These are phyloP conservation scores for Discostella stelligeroides DNA, from an alignment of 108 stramenopile genomes.

Conservation along the genomic window DNA sequence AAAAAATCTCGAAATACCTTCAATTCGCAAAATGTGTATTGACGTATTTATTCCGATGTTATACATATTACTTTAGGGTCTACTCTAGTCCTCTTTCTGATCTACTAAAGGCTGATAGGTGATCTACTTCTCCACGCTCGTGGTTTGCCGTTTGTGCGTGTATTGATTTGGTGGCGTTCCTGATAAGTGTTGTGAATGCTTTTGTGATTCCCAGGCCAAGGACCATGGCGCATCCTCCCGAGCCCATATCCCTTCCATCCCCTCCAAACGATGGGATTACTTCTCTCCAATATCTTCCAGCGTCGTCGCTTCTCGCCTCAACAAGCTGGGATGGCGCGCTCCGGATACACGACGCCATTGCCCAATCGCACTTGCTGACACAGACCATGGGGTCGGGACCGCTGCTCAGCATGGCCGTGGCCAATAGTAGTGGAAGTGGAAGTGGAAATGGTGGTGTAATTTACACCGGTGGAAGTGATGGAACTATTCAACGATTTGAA, in stretches of 20 bases:
- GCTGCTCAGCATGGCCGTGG: slow-evolving; percentile 62
- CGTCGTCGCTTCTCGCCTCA: slow-evolving; percentile 51
- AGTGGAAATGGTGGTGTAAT: slow-evolving; percentile 6
- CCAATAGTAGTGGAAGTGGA: background rate
- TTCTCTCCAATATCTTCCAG: slow-evolving; percentile 42
- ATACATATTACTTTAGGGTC: too few relatives aligned
- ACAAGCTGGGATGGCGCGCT: slow-evolving; percentile 83
- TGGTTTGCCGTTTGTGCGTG: too few relatives aligned
- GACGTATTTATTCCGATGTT: too few relatives aligned
- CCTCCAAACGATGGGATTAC: slow-evolving; percentile 83
- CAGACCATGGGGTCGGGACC: slow-evolving; percentile 77
- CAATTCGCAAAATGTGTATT: too few relatives aligned
- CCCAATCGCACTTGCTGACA: slow-evolving; percentile 31
- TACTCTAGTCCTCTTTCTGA: too few relatives aligned
- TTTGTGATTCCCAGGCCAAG: too few relatives aligned
- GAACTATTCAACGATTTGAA: slow-evolving; percentile 54
- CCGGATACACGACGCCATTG: slow-evolving; percentile 63
- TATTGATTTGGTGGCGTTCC: too few relatives aligned
- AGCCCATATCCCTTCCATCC: slow-evolving; percentile 62
- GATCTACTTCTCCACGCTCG: too few relatives aligned
- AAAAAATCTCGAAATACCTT: too few relatives aligned
- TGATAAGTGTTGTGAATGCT: too few relatives aligned
- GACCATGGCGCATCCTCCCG: slow-evolving; percentile 37
- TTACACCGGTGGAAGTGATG: slow-evolving; percentile 74
- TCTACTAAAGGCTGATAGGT: too few relatives aligned